Evolutionary conservation across 2,329 filamentous ascomycete genomes (phyloP).

Genomic region (Xylariaceae sp.): DNA sequence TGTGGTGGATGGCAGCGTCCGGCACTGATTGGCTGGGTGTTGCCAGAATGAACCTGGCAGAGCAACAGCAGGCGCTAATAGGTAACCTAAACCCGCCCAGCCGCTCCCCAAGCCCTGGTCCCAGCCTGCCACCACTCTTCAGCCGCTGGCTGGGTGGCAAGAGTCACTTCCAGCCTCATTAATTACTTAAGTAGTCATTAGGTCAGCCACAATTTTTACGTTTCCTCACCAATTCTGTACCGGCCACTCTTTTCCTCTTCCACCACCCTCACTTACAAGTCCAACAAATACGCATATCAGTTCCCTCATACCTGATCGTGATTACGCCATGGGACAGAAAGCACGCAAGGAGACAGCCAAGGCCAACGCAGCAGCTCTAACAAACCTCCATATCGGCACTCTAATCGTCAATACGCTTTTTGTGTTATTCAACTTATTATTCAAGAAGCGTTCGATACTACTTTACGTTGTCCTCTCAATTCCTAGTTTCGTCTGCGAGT

Average conservation of each 20-base stretch:
- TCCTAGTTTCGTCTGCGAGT: conserved; percentile 79
- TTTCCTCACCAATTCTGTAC: conserved; percentile 7
- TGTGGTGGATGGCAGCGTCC: conserved; percentile 42
- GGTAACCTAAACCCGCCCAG: conserved; percentile 18
- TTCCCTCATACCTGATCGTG: neutral
- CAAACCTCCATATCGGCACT: conserved; percentile 79
- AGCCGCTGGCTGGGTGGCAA: neutral
- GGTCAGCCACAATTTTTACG: neutral
- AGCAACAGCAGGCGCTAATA: conserved; percentile 42
- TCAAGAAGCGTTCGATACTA: conserved; percentile 64
- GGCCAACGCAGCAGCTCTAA: conserved; percentile 76
- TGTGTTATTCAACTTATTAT: conserved; percentile 70
- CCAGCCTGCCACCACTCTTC: conserved; percentile 15
- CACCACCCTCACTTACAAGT: neutral
- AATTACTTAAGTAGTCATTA: conserved; percentile 9
- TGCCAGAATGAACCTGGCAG: conserved; percentile 37
- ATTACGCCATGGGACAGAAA: conserved; percentile 59
- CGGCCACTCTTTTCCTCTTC: neutral
- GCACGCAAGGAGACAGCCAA: conserved; percentile 70
- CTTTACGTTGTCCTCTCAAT: conserved; percentile 73
- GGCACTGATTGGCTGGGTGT: conserved; percentile 41
- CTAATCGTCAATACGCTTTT: conserved; percentile 73
- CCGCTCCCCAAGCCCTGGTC: conserved; percentile 3
- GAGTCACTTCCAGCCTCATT: conserved; percentile 14
- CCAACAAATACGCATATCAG: neutral